A percentile compares a stretch with the other conserved stretches of the same genome.
phyloP scores from a whole-genome alignment of 1,139 yeast genomes.

The Arxiozyma heterogenica region DNA sequence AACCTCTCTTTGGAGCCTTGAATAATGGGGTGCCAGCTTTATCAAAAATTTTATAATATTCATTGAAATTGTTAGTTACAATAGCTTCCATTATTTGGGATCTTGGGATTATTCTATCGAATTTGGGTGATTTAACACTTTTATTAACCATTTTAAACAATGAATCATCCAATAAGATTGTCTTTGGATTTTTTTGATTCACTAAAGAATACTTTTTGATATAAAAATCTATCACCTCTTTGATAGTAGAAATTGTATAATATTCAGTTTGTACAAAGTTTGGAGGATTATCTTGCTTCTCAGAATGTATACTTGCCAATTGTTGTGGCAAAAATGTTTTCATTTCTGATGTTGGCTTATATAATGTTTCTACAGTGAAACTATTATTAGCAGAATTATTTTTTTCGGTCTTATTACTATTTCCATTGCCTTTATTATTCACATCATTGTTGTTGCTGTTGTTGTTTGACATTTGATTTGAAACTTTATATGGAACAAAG shows the following conservation, averaged over 20 bases:
- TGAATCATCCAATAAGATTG: constrained; percentile 46
- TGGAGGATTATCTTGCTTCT: constrained; percentile 31
- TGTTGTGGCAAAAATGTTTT: constrained; percentile 37
- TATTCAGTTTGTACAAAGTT: constrained; percentile 33
- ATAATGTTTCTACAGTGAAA: constrained; percentile 34
- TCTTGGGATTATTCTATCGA: constrained; percentile 33
- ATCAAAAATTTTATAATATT: constrained; percentile 47
- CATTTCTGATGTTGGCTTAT: constrained; percentile 47
- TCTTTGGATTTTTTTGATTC: constrained; percentile 39
- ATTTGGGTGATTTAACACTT: constrained; percentile 14
- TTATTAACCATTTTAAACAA: constrained; percentile 28
- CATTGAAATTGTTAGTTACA: constrained; percentile 43
- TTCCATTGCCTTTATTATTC: constrained; percentile 10
- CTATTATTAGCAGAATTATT: constrained; percentile 25
- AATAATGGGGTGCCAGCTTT: constrained; percentile 36
- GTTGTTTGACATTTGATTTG: constrained; percentile 6
- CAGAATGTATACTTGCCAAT: background rate
- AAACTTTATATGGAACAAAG: constrained; percentile 49
- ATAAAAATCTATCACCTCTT: constrained; percentile 45
- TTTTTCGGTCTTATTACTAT: background rate
- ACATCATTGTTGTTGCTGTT: constrained; percentile 18
- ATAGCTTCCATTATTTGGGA: constrained; percentile 47
- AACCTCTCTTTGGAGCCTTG: constrained; percentile 47
- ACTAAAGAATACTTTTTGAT: constrained; percentile 45
- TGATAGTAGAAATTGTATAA: constrained; percentile 49